phyloP scores from a whole-genome alignment of 1,139 yeast genomes.

The Hyphopichia buzzinii region DNA sequence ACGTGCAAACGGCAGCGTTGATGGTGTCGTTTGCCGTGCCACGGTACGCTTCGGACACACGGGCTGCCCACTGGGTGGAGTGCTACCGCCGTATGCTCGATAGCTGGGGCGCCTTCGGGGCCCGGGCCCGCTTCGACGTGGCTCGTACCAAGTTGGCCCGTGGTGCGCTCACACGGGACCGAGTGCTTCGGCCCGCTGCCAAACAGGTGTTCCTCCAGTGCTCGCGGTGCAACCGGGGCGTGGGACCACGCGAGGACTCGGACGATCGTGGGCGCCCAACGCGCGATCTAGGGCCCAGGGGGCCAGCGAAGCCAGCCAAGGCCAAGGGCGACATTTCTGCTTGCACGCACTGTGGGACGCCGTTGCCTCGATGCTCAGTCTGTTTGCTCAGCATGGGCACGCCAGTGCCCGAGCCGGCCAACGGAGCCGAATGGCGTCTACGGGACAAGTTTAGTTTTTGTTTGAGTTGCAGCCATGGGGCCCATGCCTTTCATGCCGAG shows the following conservation, averaged over 20 bases:
- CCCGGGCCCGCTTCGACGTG: constrained; percentile 84
- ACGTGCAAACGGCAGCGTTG: constrained; percentile 88
- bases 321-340: constrained; percentile 29
- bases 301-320: no score
- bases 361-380: constrained; percentile 89
- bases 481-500: constrained; percentile 93
- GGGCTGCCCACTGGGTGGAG: constrained; percentile 77
- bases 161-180: constrained; percentile 33
- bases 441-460: constrained; percentile 88
- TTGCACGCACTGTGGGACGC: constrained; percentile 85
- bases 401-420: constrained; percentile 45
- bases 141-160: constrained; percentile 65
- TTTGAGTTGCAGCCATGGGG: constrained; percentile 85
- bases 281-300: no score
- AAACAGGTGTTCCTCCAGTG: constrained; percentile 82
- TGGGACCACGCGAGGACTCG: constrained; percentile 7
- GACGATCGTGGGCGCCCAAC: no score
- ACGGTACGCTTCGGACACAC: constrained; percentile 65
- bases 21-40: constrained; percentile 83
- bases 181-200: constrained; percentile 55
- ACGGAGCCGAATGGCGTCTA: constrained; percentile 38
- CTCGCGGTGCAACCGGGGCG: constrained; percentile 72
- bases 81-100: constrained; percentile 73
- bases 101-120: constrained; percentile 78
- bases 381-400: constrained; percentile 82